These are phyloP conservation scores for Ceratocystis alfenasii DNA, from an alignment of 2,329 filamentous ascomycete species.

Conservation along the genomic window DNA sequence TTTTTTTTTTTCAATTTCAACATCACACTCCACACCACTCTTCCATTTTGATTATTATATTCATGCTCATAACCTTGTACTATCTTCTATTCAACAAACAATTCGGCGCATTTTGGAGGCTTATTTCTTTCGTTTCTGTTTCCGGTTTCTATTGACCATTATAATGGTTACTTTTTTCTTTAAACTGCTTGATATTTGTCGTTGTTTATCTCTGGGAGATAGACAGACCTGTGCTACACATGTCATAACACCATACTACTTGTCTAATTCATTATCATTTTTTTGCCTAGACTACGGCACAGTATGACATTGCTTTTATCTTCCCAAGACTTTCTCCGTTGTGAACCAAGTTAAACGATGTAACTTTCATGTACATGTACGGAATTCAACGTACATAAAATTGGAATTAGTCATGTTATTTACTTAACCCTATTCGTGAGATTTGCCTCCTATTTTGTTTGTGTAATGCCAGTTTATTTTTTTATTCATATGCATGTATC, in stretches of 20 bases:
- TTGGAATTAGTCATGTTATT: too few species aligned
- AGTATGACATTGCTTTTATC: too few species aligned
- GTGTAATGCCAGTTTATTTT: background rate
- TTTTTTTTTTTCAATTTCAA: background rate
- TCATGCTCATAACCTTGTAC: conserved; percentile 2
- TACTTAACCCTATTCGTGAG: too few species aligned
- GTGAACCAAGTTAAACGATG: too few species aligned
- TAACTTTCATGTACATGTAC: too few species aligned
- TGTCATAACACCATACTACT: background rate
- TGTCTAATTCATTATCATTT: background rate
- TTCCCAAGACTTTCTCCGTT: too few species aligned
- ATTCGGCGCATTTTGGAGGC: background rate
- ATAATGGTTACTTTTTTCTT: background rate
- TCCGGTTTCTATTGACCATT: background rate
- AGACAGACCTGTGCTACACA: too few species aligned
- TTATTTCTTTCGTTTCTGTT: background rate
- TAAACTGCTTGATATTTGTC: background rate
- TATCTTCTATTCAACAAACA: conserved; percentile 9
- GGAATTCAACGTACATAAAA: too few species aligned
- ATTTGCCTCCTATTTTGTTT: too few species aligned
- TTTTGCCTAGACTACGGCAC: background rate
- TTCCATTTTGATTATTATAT: background rate
- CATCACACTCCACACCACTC: conserved; percentile 6
- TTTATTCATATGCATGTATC: background rate
- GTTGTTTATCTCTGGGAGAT: background rate